A percentile compares a stretch with the other conserved stretches of the same genome.
Conservation (phyloP, 139 green algal genomes). For the Trebouxia sp. region DNA sequence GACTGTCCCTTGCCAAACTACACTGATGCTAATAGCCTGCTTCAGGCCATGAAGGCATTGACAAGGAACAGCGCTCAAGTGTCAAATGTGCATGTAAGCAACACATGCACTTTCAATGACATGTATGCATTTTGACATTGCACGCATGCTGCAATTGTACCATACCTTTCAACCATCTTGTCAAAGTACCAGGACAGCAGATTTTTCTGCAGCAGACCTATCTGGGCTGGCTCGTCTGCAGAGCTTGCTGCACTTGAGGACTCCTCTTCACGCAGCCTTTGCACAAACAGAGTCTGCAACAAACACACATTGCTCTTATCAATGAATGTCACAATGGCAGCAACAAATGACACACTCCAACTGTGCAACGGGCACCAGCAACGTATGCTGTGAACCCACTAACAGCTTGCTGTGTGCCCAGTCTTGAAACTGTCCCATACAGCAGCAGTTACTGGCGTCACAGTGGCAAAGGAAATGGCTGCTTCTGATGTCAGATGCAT, state of each 20-base stretch:
- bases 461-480: too few relatives aligned
- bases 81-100: neutral
- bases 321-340: neutral
- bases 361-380: neutral
- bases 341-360: neutral
- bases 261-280: slow-evolving; percentile 34
- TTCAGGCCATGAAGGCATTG: too few relatives aligned
- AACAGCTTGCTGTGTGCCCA: too few relatives aligned
- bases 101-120: neutral
- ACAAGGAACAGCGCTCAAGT: too few relatives aligned
- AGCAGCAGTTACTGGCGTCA: too few relatives aligned
- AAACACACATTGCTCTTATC: neutral
- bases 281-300: slow-evolving; percentile 5
- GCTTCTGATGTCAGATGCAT: too few relatives aligned
- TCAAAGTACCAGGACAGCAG: slow-evolving; percentile 88
- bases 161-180: slow-evolving; percentile 56
- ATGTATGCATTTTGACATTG: too few relatives aligned
- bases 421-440: too few relatives aligned
- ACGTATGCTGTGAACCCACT: too few relatives aligned
- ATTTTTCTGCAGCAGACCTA: slow-evolving; percentile 70
- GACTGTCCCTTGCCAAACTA: too few relatives aligned
- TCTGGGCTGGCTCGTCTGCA: slow-evolving; percentile 35
- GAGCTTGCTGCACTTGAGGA: slow-evolving; percentile 56
- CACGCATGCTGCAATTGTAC: too few relatives aligned
- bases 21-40: too few relatives aligned